Conservation (phyloP, 805 yeast species). For the Lipomyces anomalus region DNA sequence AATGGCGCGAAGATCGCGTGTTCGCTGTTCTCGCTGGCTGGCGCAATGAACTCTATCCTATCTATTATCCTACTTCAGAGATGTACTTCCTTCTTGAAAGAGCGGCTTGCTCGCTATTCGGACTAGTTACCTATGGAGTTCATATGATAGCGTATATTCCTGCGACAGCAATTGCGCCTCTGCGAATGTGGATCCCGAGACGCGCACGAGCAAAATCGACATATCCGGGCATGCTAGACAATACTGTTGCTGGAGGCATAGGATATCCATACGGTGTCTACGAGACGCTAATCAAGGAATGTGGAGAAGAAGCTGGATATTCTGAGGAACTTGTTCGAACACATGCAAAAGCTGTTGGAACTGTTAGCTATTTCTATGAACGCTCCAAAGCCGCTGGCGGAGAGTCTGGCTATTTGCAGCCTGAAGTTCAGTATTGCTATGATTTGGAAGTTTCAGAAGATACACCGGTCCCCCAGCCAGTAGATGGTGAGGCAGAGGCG, state of each 20-base stretch:
- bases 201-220: conserved; percentile 75
- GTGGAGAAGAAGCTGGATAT: conserved; percentile 89
- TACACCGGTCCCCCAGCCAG: conserved; percentile 47
- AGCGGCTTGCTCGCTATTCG: conserved; percentile 72
- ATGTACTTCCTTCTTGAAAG: conserved; percentile 75
- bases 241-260: conserved; percentile 92
- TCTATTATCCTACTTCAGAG: conserved; percentile 49
- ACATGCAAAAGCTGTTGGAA: conserved; percentile 52
- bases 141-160: conserved; percentile 78
- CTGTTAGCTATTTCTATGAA: conserved; percentile 50
- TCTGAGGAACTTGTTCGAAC: conserved; percentile 43
- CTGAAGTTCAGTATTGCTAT: conserved; percentile 72
- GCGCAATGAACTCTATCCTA: conserved; percentile 78
- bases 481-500: conserved; percentile 70
- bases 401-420: conserved; percentile 65
- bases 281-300: conserved; percentile 81
- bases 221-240: conserved; percentile 85
- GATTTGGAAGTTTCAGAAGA: conserved; percentile 56
- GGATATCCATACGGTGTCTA: conserved; percentile 70
- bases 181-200: conserved; percentile 68
- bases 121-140: conserved; percentile 84
- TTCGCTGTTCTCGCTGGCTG: conserved; percentile 45
- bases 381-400: conserved; percentile 31
- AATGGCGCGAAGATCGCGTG: conserved; percentile 31
- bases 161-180: conserved; percentile 44